Percentiles rank a stretch among this genome's conserved stretches.
These are phyloP conservation scores for Fusarium sp. DNA, from an alignment of 2,329 filamentous ascomycete genomes.

Conservation along the genomic window DNA sequence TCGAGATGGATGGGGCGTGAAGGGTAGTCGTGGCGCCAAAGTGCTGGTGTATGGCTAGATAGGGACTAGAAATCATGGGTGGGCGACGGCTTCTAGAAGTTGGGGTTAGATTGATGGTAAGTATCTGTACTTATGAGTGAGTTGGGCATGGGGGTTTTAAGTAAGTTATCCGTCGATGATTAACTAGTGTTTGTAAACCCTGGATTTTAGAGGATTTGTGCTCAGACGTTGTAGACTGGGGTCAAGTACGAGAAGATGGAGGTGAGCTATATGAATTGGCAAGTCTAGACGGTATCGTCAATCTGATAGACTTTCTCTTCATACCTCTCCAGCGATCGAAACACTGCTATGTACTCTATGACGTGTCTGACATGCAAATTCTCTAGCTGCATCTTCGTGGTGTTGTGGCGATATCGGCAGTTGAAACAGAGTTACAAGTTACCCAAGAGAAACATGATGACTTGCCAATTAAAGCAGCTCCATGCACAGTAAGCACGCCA, in stretches of 20 bases:
- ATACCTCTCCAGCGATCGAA: not conserved
- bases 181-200: not conserved
- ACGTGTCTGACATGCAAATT: not conserved
- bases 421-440: slow-evolving; percentile 13
- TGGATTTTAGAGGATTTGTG: not conserved
- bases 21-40: slow-evolving; percentile 8
- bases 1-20: slow-evolving; percentile 11
- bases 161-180: slow-evolving; percentile 11
- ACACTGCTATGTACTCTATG: not conserved
- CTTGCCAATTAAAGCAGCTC: not conserved
- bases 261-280: not conserved
- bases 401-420: slow-evolving; percentile 5
- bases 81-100: slow-evolving; percentile 17
- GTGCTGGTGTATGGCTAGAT: slow-evolving; percentile 1
- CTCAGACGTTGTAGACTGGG: not conserved
- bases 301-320: not conserved
- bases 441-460: not conserved
- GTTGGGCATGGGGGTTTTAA: slow-evolving; percentile 14
- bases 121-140: slow-evolving; percentile 22
- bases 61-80: not conserved
- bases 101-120: slow-evolving; percentile 14
- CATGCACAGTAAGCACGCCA: not conserved
- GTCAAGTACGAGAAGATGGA: not conserved
- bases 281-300: not conserved
- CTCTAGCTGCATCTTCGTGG: not conserved